Conservation (phyloP, 441 rosid species). For the Erysimum cheiri region DNA sequence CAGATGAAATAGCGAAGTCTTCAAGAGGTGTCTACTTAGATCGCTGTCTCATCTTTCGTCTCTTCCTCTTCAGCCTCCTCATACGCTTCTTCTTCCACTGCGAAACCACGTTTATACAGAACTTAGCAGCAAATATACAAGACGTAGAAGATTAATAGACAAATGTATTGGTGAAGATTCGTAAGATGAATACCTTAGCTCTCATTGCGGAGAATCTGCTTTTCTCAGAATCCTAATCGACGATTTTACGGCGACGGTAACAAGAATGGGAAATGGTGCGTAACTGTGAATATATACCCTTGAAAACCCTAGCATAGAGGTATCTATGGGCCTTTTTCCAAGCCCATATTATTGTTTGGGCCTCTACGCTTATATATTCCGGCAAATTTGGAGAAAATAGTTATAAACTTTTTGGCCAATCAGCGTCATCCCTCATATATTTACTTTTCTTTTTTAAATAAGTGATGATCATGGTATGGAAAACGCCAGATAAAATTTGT, state of each 20-base stretch:
- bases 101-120: background rate
- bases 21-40: conserved; percentile 58
- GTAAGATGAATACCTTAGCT: conserved; percentile 47
- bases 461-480: background rate
- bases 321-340: background rate
- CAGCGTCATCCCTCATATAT: background rate
- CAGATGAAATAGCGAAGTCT: conserved; percentile 19
- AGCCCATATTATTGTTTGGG: conserved; percentile 16
- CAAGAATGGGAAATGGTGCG: background rate
- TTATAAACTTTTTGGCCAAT: background rate
- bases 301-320: conserved; percentile 18
- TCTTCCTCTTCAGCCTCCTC: conserved; percentile 96
- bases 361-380: background rate
- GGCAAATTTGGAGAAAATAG: too few species aligned
- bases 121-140: background rate
- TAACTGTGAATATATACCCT: conserved; percentile 31
- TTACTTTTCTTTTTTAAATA: too few species aligned
- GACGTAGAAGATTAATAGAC: too few species aligned
- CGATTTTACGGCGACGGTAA: conserved; percentile 31
- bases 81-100: conserved; percentile 98
- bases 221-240: conserved; percentile 19
- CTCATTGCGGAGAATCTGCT: conserved; percentile 41
- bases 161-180: background rate
- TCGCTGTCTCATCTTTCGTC: conserved; percentile 96
- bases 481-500: background rate